phyloP scores from a whole-genome alignment of 495 filamentous ascomycete species.

The Zalerion maritima region DNA sequence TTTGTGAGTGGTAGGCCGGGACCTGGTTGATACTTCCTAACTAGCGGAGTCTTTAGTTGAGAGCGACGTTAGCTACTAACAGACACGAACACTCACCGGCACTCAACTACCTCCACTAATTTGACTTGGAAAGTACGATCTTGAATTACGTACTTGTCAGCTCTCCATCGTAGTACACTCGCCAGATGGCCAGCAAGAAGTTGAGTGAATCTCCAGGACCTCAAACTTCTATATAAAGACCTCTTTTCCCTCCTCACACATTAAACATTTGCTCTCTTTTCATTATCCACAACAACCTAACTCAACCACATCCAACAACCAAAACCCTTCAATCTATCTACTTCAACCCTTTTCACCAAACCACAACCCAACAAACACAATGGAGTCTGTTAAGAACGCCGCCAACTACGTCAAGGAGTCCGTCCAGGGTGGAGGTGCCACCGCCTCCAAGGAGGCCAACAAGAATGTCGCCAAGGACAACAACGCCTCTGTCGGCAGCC shows the following conservation, averaged over 20 bases:
- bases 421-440: constrained; percentile 32
- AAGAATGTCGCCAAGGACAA: constrained; percentile 48
- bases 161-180: no score
- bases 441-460: constrained; percentile 51
- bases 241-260: neutral
- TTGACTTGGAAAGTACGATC: no score
- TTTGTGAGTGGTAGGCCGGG: no score
- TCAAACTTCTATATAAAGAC: neutral
- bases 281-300: constrained; percentile 7
- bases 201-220: no score
- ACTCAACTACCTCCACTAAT: no score
- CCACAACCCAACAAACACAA: constrained; percentile 26
- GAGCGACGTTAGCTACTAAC: no score
- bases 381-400: constrained; percentile 46
- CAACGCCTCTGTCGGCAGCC: constrained; percentile 32
- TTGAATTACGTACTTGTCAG: no score
- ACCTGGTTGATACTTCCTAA: no score
- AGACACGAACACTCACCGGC: no score
- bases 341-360: constrained; percentile 15
- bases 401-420: constrained; percentile 47
- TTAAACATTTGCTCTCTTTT: constrained; percentile 1
- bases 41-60: no score
- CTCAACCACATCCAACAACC: constrained; percentile 14
- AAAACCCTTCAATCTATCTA: constrained; percentile 15
- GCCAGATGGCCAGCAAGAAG: no score